A percentile compares a stretch with the other conserved stretches of the same genome.
These are phyloP conservation scores for Ambrosia artemisiifolia DNA, from an alignment of 129 eudicot species.

Conservation along the genomic window DNA sequence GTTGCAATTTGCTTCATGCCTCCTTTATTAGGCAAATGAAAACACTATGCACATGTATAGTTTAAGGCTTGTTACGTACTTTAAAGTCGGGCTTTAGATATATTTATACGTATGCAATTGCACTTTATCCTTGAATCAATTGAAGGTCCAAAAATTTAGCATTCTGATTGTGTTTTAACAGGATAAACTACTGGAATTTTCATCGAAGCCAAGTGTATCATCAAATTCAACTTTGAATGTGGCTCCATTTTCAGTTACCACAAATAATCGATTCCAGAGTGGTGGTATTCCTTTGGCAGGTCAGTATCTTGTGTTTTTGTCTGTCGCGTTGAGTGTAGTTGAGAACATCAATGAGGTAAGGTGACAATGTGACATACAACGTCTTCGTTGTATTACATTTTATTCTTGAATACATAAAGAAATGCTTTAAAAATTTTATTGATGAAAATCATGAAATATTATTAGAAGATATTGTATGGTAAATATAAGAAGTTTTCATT, in stretches of 20 bases:
- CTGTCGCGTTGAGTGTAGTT: not conserved
- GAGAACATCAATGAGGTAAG: too few relatives aligned
- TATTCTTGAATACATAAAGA: too few relatives aligned
- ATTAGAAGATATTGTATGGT: too few relatives aligned
- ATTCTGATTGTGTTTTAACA: slow-evolving; percentile 27
- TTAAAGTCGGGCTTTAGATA: not conserved
- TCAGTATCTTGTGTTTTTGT: slow-evolving; percentile 26
- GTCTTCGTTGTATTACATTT: too few relatives aligned
- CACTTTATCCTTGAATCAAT: not conserved
- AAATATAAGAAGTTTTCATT: too few relatives aligned
- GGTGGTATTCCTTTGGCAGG: slow-evolving; percentile 52
- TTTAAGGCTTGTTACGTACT: not conserved
- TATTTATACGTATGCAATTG: not conserved
- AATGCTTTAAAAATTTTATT: too few relatives aligned
- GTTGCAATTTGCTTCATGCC: not conserved
- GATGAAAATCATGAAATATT: too few relatives aligned
- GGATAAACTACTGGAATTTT: slow-evolving; percentile 62
- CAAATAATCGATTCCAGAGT: slow-evolving; percentile 44
- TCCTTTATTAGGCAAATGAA: not conserved
- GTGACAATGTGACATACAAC: too few relatives aligned
- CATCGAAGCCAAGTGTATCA: slow-evolving; percentile 49
- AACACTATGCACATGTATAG: not conserved
- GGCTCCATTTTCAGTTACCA: slow-evolving; percentile 55
- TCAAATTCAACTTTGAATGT: slow-evolving; percentile 46
- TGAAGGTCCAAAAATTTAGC: not conserved